Conservation (phyloP, 2,329 filamentous ascomycete genomes). For the Didymella segeticola region DNA sequence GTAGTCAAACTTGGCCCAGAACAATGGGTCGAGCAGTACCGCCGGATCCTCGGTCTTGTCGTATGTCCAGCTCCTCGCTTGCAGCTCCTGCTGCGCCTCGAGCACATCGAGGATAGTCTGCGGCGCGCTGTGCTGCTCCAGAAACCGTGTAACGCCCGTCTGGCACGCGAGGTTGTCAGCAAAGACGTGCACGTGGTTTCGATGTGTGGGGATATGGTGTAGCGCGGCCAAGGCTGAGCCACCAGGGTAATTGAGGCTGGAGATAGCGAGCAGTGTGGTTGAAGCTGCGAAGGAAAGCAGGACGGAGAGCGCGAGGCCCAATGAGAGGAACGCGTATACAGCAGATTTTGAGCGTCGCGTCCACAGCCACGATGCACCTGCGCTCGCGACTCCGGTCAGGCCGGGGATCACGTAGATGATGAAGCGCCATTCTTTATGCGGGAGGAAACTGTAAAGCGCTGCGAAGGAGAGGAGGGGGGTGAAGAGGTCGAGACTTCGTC, state of each 20-base stretch:
- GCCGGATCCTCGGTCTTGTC: constrained; percentile 65
- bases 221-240: constrained; percentile 72
- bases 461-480: constrained; percentile 76
- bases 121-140: constrained; percentile 47
- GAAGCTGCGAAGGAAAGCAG: constrained; percentile 67
- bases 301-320: constrained; percentile 66
- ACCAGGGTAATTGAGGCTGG: constrained; percentile 91
- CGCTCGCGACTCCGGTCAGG: constrained; percentile 77
- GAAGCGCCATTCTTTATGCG: constrained; percentile 97
- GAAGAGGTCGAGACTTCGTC: constrained; percentile 59
- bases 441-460: constrained; percentile 81
- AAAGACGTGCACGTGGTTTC: constrained; percentile 51
- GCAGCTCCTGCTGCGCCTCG: constrained; percentile 24
- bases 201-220: constrained; percentile 38
- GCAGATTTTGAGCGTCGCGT: constrained; percentile 68
- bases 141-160: constrained; percentile 67
- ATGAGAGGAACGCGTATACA: constrained; percentile 62
- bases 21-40: constrained; percentile 56
- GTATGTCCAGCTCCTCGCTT: constrained; percentile 58
- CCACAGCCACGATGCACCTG: constrained; percentile 71
- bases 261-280: constrained; percentile 74
- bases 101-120: constrained; percentile 38
- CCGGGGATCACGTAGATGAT: constrained; percentile 86
- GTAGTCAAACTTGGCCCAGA: constrained; percentile 67
- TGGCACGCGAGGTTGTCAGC: constrained; percentile 69